Base-by-base conservation (phyloP, 2,329 filamentous ascomycete genomes). In the Thelonectria discophora region DNA sequence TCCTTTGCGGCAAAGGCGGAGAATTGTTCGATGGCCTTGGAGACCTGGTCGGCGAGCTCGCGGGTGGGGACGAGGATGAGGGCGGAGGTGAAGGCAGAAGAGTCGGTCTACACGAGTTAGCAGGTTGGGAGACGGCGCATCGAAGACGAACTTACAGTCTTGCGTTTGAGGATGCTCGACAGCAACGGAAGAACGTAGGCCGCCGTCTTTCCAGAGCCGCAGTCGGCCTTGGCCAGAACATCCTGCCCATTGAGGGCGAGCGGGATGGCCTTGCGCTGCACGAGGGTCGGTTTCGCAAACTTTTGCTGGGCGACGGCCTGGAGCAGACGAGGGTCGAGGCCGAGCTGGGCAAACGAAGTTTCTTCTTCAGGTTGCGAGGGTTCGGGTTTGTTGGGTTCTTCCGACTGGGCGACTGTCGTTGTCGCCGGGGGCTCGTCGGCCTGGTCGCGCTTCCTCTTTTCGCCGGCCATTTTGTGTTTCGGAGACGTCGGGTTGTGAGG, bases 131-230 rank as follows among this genome's bases (percentile, higher is more conserved):
- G 20, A 2, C 5, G 8, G 21, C 27, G 21, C 17, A 30, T 56
- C n/a, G 5, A 37, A 17, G 9, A 17, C 8, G 6, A 27, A 66
- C 79, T 17, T 76, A 89, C 87, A 70, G 85, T 79, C 78, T 97
- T 97, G 67, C 87, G 87, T 74, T 90, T 91, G 58, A 99, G 80
- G 64, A 97, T 91, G 37, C 87, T 86, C 69, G 97, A 91, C 15
- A 99, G 79, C n/a, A 97, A 85, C 1, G 95, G 95, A 43, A 99
- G 84, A 7, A 97, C 82, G 75, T 98, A 98, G 51, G 95, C 94
- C n/a, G 93, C 93, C 11, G 95, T 99, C 83, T 99, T 99, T 69
- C 95, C 95, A 4, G 94, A 97, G 12, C 95, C 95, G 5, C 95
- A 98, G 77, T 94, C 96, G 39, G 94, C 93, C 73, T 94, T 93